Conservation (phyloP, 1,284 basidiomycete genomes). For the Melampsora allii-populina region DNA sequence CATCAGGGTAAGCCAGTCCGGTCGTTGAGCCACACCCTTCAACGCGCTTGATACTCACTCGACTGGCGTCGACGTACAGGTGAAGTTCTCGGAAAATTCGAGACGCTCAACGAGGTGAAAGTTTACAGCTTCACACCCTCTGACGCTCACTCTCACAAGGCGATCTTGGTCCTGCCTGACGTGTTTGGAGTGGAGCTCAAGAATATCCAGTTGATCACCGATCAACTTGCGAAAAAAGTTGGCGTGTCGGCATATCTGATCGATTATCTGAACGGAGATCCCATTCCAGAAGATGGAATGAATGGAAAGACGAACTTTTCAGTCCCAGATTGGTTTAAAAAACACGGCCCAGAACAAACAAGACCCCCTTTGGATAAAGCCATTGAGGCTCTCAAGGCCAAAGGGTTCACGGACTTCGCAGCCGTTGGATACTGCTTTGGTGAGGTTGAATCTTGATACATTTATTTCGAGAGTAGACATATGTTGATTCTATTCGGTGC, state of each 20-base stretch:
- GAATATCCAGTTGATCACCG: constrained; percentile 19
- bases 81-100: constrained; percentile 8
- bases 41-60: too few relatives aligned
- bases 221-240: constrained; percentile 11
- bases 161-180: constrained; percentile 26
- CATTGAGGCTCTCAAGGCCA: constrained; percentile 11
- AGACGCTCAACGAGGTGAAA: constrained; percentile 1
- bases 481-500: neutral
- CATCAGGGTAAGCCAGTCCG: too few relatives aligned
- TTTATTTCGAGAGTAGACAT: neutral
- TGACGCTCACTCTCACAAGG: constrained; percentile 7
- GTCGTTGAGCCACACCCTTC: too few relatives aligned
- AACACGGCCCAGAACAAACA: neutral
- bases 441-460: neutral
- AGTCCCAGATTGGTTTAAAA: neutral
- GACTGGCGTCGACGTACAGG: neutral
- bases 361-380: constrained; percentile 14
- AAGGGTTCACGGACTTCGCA: constrained; percentile 9
- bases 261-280: constrained; percentile 19
- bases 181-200: constrained; percentile 19
- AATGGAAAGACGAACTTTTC: neutral
- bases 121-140: constrained; percentile 33
- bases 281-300: neutral
- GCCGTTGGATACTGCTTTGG: constrained; percentile 30
- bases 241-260: constrained; percentile 18